Percentiles rank a stretch among this genome's conserved stretches.
These are phyloP conservation scores for Neobulgaria alba DNA, from an alignment of 2,329 filamentous ascomycete genomes.

Conservation along the genomic window DNA sequence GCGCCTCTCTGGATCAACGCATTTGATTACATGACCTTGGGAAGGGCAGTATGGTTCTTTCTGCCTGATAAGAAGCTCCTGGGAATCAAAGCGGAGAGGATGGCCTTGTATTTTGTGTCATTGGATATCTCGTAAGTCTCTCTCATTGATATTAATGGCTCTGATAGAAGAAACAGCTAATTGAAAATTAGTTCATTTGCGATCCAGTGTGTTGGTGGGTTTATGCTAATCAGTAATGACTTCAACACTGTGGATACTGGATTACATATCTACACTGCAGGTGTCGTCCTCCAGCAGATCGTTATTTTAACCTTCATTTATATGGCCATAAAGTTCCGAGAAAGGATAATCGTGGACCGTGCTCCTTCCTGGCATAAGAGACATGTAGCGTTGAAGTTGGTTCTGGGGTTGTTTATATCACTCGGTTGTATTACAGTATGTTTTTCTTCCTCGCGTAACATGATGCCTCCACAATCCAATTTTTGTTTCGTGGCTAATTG, in stretches of 20 bases:
- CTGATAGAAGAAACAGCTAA: too few relatives aligned
- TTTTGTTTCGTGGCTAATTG: not conserved
- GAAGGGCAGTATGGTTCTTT: slow-evolving; percentile 7
- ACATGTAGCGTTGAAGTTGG: not conserved
- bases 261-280: slow-evolving; percentile 11
- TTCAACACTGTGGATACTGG: slow-evolving; percentile 6
- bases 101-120: slow-evolving; percentile 6
- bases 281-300: slow-evolving; percentile 8
- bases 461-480: not conserved
- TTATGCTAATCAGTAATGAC: slow-evolving; percentile 4
- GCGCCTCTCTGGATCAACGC: slow-evolving; percentile 18
- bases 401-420: slow-evolving; percentile 5
- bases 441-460: not conserved
- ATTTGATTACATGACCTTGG: slow-evolving; percentile 8
- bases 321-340: slow-evolving; percentile 4
- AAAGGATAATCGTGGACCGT: slow-evolving; percentile 1
- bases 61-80: slow-evolving; percentile 5
- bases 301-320: slow-evolving; percentile 8
- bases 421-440: slow-evolving; percentile 5
- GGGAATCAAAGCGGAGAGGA: slow-evolving; percentile 4
- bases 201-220: slow-evolving; percentile 6
- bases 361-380: not conserved
- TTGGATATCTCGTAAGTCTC: slow-evolving; percentile 5
- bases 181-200: slow-evolving; percentile 17
- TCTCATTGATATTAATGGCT: not conserved